A percentile compares a stretch with the other conserved stretches of the same genome.
These are phyloP conservation scores for Pisolithus microcarpus DNA, from an alignment of 768 basidiomycete species.

Conservation along the genomic window DNA sequence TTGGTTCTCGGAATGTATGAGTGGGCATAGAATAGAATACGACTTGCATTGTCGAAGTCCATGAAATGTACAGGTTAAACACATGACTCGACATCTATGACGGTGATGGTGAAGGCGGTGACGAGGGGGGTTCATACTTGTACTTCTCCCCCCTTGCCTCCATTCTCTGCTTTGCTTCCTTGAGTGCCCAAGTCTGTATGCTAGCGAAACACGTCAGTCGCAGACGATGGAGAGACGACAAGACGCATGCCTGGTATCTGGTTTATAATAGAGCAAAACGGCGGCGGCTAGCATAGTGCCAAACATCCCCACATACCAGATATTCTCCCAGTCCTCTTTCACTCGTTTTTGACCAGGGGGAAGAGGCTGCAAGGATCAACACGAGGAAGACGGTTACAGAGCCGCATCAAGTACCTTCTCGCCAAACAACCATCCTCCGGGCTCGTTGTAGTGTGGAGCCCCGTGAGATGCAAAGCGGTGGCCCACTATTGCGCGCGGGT, in stretches of 20 bases:
- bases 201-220: constrained; percentile 32
- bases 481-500: constrained; percentile 20
- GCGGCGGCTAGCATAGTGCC: constrained; percentile 73
- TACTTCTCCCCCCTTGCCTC: constrained; percentile 88
- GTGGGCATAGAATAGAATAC: not conserved
- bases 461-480: constrained; percentile 65
- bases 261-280: constrained; percentile 84
- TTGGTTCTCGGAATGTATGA: not conserved
- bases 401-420: constrained; percentile 57
- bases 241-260: constrained; percentile 73
- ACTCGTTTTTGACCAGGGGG: constrained; percentile 78
- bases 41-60: not conserved
- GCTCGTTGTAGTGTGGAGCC: constrained; percentile 82
- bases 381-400: not conserved
- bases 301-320: constrained; percentile 90
- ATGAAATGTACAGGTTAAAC: not conserved
- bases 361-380: constrained; percentile 45
- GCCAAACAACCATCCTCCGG: constrained; percentile 79
- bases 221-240: not conserved
- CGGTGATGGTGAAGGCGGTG: constrained; percentile 3
- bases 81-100: not conserved
- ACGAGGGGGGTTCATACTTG: constrained; percentile 62
- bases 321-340: constrained; percentile 85
- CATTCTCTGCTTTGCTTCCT: constrained; percentile 86
- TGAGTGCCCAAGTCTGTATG: constrained; percentile 87